These are phyloP conservation scores for Botryotinia globosa DNA, from an alignment of 2,329 filamentous ascomycete genomes.

Conservation along the genomic window DNA sequence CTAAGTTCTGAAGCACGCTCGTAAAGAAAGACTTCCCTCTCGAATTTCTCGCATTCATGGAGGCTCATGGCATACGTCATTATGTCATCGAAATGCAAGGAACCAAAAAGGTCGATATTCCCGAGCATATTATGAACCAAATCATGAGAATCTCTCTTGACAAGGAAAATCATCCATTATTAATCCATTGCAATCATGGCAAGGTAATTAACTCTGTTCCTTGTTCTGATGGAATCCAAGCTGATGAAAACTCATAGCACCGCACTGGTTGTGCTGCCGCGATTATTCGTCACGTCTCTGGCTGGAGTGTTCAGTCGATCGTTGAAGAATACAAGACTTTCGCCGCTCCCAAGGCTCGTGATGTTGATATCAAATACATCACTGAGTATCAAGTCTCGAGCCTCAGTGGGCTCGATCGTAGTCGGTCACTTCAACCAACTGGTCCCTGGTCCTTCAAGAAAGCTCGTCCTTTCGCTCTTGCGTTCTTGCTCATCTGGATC, in stretches of 20 bases:
- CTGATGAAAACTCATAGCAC: constrained; percentile 51
- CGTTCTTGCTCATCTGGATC: constrained; percentile 23
- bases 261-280: constrained; percentile 88
- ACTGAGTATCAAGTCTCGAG: constrained; percentile 46
- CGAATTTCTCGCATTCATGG: constrained; percentile 60
- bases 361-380: constrained; percentile 60
- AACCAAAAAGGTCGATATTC: constrained; percentile 79
- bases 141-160: constrained; percentile 73
- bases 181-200: constrained; percentile 92
- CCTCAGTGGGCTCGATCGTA: constrained; percentile 41
- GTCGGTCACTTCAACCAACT: background rate
- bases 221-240: background rate
- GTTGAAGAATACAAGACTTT: constrained; percentile 72
- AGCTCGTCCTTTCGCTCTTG: constrained; percentile 22
- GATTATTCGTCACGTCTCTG: constrained; percentile 69
- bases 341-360: constrained; percentile 57
- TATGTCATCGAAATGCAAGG: constrained; percentile 74
- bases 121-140: constrained; percentile 62
- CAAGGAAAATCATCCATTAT: constrained; percentile 70
- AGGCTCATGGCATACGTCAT: constrained; percentile 65
- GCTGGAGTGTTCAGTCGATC: constrained; percentile 61
- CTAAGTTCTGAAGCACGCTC: constrained; percentile 50
- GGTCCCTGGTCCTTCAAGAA: constrained; percentile 18
- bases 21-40: constrained; percentile 59
- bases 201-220: constrained; percentile 46